These are phyloP conservation scores for Xylaria polymorpha DNA, from an alignment of 2,329 filamentous ascomycete species.

Conservation along the genomic window DNA sequence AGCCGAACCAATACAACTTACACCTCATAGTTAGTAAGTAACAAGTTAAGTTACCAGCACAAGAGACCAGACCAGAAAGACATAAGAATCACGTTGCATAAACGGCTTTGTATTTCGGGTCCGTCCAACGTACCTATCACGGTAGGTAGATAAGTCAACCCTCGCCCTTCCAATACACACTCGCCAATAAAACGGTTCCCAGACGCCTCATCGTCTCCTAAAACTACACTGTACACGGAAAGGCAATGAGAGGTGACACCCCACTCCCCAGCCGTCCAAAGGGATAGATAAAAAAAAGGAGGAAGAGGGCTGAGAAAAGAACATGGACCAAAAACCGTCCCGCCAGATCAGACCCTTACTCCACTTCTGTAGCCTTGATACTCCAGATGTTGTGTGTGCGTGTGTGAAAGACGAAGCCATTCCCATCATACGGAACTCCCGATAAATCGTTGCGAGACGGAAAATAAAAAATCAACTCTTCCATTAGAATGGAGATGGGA, in stretches of 20 bases:
- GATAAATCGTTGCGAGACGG: constrained; percentile 15
- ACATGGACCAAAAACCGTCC: constrained; percentile 5
- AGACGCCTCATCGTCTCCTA: constrained; percentile 32
- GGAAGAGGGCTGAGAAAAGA: constrained; percentile 3
- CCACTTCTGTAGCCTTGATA: constrained; percentile 28
- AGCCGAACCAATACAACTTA: not conserved
- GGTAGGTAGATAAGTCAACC: not conserved
- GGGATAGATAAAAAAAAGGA: not conserved
- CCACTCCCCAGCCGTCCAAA: constrained; percentile 12
- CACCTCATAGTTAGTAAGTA: not conserved
- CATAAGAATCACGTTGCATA: constrained; percentile 7
- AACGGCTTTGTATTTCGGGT: constrained; percentile 27
- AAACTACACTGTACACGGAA: constrained; percentile 40
- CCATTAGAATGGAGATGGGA: constrained; percentile 12
- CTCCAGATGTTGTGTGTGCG: constrained; percentile 18
- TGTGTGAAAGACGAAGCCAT: constrained; percentile 16
- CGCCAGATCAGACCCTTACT: constrained; percentile 12
- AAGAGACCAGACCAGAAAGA: not conserved
- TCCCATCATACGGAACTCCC: constrained; percentile 14
- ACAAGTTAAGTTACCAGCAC: not conserved
- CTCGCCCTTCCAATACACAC: not conserved
- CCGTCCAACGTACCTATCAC: constrained; percentile 1
- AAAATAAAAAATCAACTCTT: constrained; percentile 17
- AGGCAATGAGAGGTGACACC: not conserved
- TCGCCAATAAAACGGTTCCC: constrained; percentile 18